Evolutionary conservation across 441 rosid genomes (phyloP).

Genomic region (Erysimum cheiri): DNA sequence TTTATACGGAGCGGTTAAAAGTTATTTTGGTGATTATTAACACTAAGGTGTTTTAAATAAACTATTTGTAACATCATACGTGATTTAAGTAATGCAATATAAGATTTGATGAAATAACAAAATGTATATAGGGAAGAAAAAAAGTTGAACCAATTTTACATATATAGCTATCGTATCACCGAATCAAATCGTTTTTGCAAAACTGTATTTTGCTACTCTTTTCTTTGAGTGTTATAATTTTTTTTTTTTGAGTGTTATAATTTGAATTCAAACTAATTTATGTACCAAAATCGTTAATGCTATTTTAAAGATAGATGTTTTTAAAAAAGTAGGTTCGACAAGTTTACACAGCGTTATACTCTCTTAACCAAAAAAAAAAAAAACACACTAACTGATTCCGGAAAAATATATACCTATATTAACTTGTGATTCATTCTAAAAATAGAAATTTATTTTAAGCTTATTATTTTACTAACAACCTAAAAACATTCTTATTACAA

Average conservation of each 20-base stretch:
- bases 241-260: background rate
- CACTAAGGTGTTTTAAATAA: too few species aligned
- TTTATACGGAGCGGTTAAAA: too few species aligned
- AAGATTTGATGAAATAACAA: too few species aligned
- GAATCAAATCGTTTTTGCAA: background rate
- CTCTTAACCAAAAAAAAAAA: constrained; percentile 19
- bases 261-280: background rate
- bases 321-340: background rate
- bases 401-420: constrained; percentile 17
- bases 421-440: constrained; percentile 28
- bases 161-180: too few species aligned
- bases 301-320: background rate
- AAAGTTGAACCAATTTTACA: too few species aligned
- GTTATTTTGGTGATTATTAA: too few species aligned
- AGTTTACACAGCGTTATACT: constrained; percentile 17
- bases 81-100: too few species aligned
- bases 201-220: background rate
- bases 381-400: constrained; percentile 26
- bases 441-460: constrained; percentile 39
- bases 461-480: constrained; percentile 28
- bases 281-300: background rate
- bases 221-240: too few species aligned
- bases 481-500: constrained; percentile 38
- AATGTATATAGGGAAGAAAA: too few species aligned
- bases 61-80: too few species aligned